phyloP scores from a whole-genome alignment of 208 protist species.

The Angomonas deanei region DNA sequence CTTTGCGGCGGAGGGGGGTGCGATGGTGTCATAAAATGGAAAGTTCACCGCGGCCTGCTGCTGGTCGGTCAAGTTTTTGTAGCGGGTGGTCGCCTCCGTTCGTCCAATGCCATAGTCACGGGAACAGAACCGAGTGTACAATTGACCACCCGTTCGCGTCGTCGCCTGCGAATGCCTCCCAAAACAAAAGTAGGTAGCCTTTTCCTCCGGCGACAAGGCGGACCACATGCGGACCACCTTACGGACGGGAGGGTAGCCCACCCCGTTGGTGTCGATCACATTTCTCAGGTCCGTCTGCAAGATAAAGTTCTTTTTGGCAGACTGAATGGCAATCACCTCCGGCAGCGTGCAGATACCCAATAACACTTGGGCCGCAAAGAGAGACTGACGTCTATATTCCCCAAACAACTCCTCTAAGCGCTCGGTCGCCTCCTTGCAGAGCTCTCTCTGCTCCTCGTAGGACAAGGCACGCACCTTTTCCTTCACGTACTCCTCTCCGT shows the following conservation, averaged over 20 bases:
- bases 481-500: constrained; percentile 15
- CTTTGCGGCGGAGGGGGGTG: constrained; percentile 7
- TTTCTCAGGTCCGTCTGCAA: constrained; percentile 21
- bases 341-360: constrained; percentile 40
- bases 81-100: constrained; percentile 32
- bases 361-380: constrained; percentile 49
- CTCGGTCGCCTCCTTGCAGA: constrained; percentile 7
- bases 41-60: constrained; percentile 77
- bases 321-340: constrained; percentile 53
- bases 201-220: constrained; percentile 35
- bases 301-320: constrained; percentile 21
- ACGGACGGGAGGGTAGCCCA: constrained; percentile 15
- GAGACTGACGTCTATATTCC: constrained; percentile 11
- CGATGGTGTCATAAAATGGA: constrained; percentile 68
- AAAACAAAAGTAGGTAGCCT: constrained; percentile 53
- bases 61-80: constrained; percentile 41
- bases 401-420: constrained; percentile 24
- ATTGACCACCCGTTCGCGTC: constrained; percentile 35
- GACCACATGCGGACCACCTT: constrained; percentile 13
- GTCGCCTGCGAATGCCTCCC: constrained; percentile 13
- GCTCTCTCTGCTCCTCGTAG: constrained; percentile 22
- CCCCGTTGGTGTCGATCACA: constrained; percentile 30
- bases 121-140: constrained; percentile 53
- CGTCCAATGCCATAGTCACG: constrained; percentile 72
- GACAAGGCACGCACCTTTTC: constrained; percentile 25